A percentile compares a stretch with the other conserved stretches of the same genome.
These are phyloP conservation scores for Solanum tarapatanum DNA, from an alignment of 257 asterid species.

Conservation along the genomic window DNA sequence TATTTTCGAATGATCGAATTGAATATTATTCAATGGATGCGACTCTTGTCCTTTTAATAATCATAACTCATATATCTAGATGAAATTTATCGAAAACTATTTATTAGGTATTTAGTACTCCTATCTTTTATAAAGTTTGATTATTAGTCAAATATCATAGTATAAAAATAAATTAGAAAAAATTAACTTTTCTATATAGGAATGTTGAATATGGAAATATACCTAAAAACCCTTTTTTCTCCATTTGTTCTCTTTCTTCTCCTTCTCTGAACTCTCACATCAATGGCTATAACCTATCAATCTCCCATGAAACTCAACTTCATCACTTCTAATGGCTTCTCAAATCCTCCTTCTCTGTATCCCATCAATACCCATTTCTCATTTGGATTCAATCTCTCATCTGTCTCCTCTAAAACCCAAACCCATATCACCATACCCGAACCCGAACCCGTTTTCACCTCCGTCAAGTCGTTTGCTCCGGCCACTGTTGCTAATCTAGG, in stretches of 20 bases:
- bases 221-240: background rate
- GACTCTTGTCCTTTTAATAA: too few relatives aligned
- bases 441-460: conserved; percentile 52
- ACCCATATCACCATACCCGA: conserved; percentile 31
- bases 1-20: too few relatives aligned
- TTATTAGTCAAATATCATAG: too few relatives aligned
- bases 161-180: too few relatives aligned
- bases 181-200: too few relatives aligned
- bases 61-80: too few relatives aligned
- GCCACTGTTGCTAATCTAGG: conserved; percentile 82
- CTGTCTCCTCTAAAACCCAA: conserved; percentile 15
- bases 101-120: too few relatives aligned
- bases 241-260: background rate
- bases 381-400: background rate
- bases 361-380: background rate
- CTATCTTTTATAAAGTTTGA: too few relatives aligned
- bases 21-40: too few relatives aligned
- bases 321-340: background rate
- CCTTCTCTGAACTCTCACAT: background rate
- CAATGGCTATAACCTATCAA: background rate
- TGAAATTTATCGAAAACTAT: too few relatives aligned
- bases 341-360: background rate
- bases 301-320: background rate
- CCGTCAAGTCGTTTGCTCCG: conserved; percentile 69
- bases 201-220: background rate